Evolutionary conservation across 257 asterid species (phyloP).

Genomic region (Linaria vulgaris): DNA sequence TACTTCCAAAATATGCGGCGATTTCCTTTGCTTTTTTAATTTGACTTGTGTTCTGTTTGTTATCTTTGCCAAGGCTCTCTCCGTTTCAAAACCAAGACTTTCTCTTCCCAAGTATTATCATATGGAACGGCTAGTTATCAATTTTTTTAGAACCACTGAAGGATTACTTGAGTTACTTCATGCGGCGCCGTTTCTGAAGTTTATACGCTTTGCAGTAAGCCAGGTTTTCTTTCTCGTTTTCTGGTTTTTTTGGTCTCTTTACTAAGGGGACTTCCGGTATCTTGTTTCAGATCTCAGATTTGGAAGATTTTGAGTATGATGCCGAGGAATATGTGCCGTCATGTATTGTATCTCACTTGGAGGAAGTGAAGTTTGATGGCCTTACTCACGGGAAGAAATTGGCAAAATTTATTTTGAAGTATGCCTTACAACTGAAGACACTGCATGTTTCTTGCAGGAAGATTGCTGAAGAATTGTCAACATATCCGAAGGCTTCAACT

Average conservation of each 20-base stretch:
- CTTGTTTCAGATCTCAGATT: neutral
- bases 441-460: neutral
- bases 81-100: neutral
- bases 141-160: neutral
- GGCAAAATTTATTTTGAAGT: neutral
- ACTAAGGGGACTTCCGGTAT: too few relatives aligned
- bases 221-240: too few relatives aligned
- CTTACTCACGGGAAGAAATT: too few relatives aligned
- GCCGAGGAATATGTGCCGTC: neutral
- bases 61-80: neutral
- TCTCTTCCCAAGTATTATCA: neutral
- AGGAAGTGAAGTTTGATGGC: neutral
- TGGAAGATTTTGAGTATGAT: neutral
- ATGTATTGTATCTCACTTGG: slow-evolving; percentile 2
- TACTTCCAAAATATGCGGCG: too few relatives aligned
- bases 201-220: neutral
- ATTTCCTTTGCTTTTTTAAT: too few relatives aligned
- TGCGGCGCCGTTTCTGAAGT: neutral
- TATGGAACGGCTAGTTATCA: neutral
- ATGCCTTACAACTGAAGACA: neutral
- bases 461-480: neutral
- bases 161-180: neutral
- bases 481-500: slow-evolving; percentile 4
- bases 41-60: too few relatives aligned
- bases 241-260: neutral